Evolutionary conservation across 768 basidiomycete species (phyloP).

Genomic region (Paxillus rubicundulus): DNA sequence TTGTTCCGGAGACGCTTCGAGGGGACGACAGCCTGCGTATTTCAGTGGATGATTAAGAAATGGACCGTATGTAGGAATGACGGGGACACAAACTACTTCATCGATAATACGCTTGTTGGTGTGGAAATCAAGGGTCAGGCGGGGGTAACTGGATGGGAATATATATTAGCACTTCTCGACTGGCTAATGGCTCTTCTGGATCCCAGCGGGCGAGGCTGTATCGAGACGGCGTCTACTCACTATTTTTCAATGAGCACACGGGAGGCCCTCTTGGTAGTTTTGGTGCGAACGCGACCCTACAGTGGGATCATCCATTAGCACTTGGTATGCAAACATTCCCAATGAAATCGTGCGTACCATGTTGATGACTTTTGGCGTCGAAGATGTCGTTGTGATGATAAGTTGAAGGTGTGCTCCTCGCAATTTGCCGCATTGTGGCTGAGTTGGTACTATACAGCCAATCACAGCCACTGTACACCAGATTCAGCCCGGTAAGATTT

Average conservation of each 20-base stretch:
- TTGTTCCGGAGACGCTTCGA: constrained; percentile 99
- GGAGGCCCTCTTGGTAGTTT: constrained; percentile 99
- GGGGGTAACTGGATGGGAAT: constrained; percentile 76
- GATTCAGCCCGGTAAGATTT: no score
- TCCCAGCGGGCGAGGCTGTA: background rate
- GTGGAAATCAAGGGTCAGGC: constrained; percentile 98
- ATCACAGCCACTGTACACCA: constrained; percentile 24
- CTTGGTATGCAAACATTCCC: constrained; percentile 13
- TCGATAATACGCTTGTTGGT: constrained; percentile 99
- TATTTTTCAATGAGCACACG: constrained; percentile 99
- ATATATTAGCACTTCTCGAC: background rate
- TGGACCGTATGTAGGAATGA: background rate
- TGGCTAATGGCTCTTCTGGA: no score
- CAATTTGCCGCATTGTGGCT: constrained; percentile 25
- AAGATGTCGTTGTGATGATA: constrained; percentile 14
- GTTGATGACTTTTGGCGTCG: constrained; percentile 30
- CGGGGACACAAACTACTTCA: constrained; percentile 74
- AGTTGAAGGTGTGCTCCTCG: constrained; percentile 2
- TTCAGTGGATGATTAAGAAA: background rate
- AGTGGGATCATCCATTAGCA: constrained; percentile 3
- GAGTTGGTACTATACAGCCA: constrained; percentile 22
- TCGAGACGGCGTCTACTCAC: constrained; percentile 43
- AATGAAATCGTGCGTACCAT: constrained; percentile 45
- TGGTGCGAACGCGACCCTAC: constrained; percentile 98
- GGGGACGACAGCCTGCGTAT: constrained; percentile 78